Percentiles rank a stretch among this genome's conserved stretches.
These are phyloP conservation scores for Boletus subparvulus DNA, from an alignment of 768 basidiomycete species.

Conservation along the genomic window DNA sequence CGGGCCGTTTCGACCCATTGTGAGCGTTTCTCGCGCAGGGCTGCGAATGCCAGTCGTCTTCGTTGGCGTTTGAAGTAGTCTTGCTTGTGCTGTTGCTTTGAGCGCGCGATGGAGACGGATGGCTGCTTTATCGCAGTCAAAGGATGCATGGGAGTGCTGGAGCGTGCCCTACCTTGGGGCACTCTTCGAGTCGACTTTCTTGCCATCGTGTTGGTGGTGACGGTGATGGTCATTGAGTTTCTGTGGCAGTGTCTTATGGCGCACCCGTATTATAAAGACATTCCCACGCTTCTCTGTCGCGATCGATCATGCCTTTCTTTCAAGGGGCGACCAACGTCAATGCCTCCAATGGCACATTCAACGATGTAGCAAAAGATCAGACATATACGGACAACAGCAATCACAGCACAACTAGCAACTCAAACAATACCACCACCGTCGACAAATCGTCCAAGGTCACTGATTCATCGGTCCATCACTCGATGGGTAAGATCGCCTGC, in stretches of 20 bases:
- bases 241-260: neutral
- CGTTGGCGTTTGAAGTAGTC: constrained; percentile 20
- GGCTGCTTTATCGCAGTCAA: constrained; percentile 29
- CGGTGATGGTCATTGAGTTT: neutral
- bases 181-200: constrained; percentile 23
- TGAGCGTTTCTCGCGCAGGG: constrained; percentile 27
- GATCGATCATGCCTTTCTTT: constrained; percentile 23
- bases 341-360: constrained; percentile 17
- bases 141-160: constrained; percentile 21
- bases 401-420: constrained; percentile 10
- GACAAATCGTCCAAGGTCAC: constrained; percentile 14
- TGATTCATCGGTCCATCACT: constrained; percentile 26
- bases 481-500: constrained; percentile 16
- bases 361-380: constrained; percentile 23
- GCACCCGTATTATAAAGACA: neutral
- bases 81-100: constrained; percentile 25
- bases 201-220: constrained; percentile 14
- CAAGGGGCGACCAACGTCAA: constrained; percentile 20
- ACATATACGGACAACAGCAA: constrained; percentile 19
- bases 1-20: constrained; percentile 35
- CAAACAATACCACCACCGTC: constrained; percentile 20
- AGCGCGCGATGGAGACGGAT: constrained; percentile 5
- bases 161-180: constrained; percentile 30
- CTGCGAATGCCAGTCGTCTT: constrained; percentile 20
- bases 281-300: neutral